Base-by-base conservation (phyloP, 148 eudicot species). In the Rhododendron kiyosumense region DNA sequence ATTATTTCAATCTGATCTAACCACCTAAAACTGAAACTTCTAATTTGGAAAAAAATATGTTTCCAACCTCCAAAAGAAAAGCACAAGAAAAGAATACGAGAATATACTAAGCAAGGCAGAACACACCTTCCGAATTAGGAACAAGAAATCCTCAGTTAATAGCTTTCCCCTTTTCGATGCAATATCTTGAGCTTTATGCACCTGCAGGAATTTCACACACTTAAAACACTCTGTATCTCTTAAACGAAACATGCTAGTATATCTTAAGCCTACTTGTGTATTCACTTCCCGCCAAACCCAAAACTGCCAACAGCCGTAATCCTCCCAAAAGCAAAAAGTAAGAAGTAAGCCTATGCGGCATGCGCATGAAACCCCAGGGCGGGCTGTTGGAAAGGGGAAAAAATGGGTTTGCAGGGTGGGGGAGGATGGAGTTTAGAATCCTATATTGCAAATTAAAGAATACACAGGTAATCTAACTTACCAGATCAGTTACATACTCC, bases 401-500 rank as follows among this genome's bases (percentile, higher is more conserved):
- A 54, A 18, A 22, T 7, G 4, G 61, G 61, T 54, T 14, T 14
- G 5, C 20, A 7, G 61, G 24, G 18, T 13, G 61, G 24, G 61
- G 54, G 17, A 32, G 15, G 22, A 43, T 28, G 41, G 69, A 48
- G 67, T 24, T 48, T 30, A 7, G 13, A 69, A 48, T 67, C 43
- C 18, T 67, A n/a, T 11, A 49, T 38, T 43, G 9, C 4, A 26
- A 43, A 41, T 43, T 20, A 17, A 54, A 54, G 61, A 54, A 54
- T 54, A 54, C 61, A 3, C 18, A 13, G 13, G 46, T 51, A 54
- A 52, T 59, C 26, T n/a, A 57, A 82, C 97, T 92, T 86, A 94
- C 99, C 93, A 97, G 30, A 90, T 97, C 98, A 7, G 98, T 97
- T 65, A 97, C 98, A 91, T 97, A 97, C 86, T 97, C 99, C 87